Evolutionary conservation across 352 stramenopile genomes (phyloP), one percentile per base, ranked within the genome.

Genomic region (Globisporangium camurandrum): DNA sequence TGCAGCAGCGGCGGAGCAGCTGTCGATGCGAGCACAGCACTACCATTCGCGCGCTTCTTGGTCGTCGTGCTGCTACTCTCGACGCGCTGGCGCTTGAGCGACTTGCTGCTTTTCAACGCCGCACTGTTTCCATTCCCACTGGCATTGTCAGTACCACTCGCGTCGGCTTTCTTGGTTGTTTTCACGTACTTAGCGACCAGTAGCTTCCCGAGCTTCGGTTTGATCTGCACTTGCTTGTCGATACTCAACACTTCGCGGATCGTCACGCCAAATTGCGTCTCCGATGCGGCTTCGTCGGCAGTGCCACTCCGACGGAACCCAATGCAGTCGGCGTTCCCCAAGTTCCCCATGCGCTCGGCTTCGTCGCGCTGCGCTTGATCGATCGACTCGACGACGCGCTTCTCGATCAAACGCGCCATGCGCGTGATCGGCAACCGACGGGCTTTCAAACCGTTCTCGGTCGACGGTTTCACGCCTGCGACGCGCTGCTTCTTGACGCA

Each of bases 221-320:
- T 93, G 44, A 93, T 86, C 47, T 93, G 83, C 7, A 91, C 83
- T 61, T 92, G 80, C 51, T 93, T 93, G 59, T 93, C 83, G 19
- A 93, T 69, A 49, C 77, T 89, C 45, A 93, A 54, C 9, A 93
- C 83, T 54, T 93, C 83, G 7, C 83, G 83, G 59, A 93, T 89
- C 4, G 83, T 93, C 39, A 93, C 76, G 26, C 75, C 79, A 61
- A 88, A 85, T 49, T 88, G 71, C 0, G 79, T 90, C 40, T 87
- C 77, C n/a, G 77, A 89, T 37, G 74, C 68, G 30, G 78, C 74
- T 37, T 88, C 76, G 7, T 87, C 77, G 1, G 66, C 62, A n/a
- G n/a, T n/a, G n/a, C n/a, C n/a, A 22, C 69, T 66, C 31, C 62
- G 69, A 11, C 71, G 84, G 61, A 88, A 88, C 0, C 83, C 83